Base-by-base conservation (phyloP, 805 yeast genomes). In the Candida multigemmis region DNA sequence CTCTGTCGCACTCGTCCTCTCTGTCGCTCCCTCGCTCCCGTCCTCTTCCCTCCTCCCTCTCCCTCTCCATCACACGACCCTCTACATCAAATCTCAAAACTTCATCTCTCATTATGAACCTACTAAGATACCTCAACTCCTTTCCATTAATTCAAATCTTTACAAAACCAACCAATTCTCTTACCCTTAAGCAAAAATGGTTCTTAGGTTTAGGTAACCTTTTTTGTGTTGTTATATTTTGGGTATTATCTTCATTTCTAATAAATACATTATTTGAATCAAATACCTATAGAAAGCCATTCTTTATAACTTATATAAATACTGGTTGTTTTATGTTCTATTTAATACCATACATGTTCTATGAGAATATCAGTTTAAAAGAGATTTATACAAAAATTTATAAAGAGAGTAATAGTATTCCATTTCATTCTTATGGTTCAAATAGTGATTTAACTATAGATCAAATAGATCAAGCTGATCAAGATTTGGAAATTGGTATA, bases 221-320 rank as follows among this genome's bases (percentile, higher is more conserved):
- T 14, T 64, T 73, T 2, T 60, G 80, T 23, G 97, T 87, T 23
- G 84, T 89, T 15, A 49, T 82, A 1, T 68, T 85, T 14, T 89
- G 98, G 98, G 96, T 91, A 7, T 56, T 80, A 19, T 84, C 95
- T 4, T 83, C 94, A 4, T 89, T 86, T 40, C 51, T 89, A 24
- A 78, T 91, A 19, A 86, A 83, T 50, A 77, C 74, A 22, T 60
- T 84, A 21, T 80, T 84, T 40, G 85, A 77, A 39, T 66, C 70
- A 24, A 71, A 68, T 32, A 57, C 66, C 15, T 91, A 85, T 50
- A 56, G 85, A 25, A 91, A 91, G 53, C 98, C 98, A 11, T 87
- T 85, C 46, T 71, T 87, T 35, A 82, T 91, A 40, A 91, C 98
- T 3, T 91, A 89, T 57, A 53, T 89, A 40, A 91, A 87, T 56